Base-by-base conservation (phyloP, 345 rosid species). In the Melastoma malabathricum region DNA sequence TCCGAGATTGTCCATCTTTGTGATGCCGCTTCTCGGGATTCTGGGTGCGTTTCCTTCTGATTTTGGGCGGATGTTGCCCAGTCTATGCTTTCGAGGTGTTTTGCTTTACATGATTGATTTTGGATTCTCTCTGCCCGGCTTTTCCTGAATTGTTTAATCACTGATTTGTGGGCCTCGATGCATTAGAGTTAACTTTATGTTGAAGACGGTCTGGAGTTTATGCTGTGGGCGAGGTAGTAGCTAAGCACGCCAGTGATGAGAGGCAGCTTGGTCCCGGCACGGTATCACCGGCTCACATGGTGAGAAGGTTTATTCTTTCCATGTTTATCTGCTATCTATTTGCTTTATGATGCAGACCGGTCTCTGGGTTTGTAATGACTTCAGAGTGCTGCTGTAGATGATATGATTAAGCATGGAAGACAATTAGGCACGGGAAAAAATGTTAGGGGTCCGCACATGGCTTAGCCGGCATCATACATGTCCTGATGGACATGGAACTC, bases 371-470 rank as follows among this genome's bases (percentile, higher is more conserved):
- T 39, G 44, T 54, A 49, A 67, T 64, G 55, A 59, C 6, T 59
- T 15, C 46, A 83, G 92, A 68, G 81, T 66, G 70, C 67, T 41
- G 60, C 78, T 67, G 74, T 70, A 1, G 73, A 75, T 53, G 82
- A 77, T 52, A 63, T 73, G n/a, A 72, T 83, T 7, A 61, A 64
- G 66, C 56, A 70, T 16, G 92, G 86, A 31, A 76, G 81, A 49
- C 65, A 19, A 55, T 46, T 77, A 52, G 87, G 92, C 84, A 83
- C 57, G 82, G 92, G 13, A 75, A 70, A 60, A 80, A 64, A 68
- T 83, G 80, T 29, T 77, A 82, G 84, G 87, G 92, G 22, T 84
- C 92, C 58, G 84, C 84, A 6, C 82, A 83, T 62, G 92, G 92
- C 43, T 54, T 77, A 68, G 82, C 81, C 15, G 84, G 92, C 25